Percentiles rank a stretch among this genome's conserved stretches.
Conservation (phyloP, 2,329 filamentous ascomycete genomes). For the Microsporum audouinii region DNA sequence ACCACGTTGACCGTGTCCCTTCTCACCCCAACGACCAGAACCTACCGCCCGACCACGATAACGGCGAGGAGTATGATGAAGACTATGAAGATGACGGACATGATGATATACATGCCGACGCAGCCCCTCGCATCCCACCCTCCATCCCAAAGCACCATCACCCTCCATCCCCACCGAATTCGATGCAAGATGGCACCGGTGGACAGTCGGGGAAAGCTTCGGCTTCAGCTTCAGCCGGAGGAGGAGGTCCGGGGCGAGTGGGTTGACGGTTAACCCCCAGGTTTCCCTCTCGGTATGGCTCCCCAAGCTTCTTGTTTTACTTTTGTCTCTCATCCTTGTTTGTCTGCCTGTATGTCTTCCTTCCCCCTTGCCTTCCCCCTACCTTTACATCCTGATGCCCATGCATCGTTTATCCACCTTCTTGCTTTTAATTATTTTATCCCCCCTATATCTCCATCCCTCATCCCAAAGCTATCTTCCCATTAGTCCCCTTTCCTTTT, state of each 20-base stretch:
- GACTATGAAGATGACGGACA: slow-evolving; percentile 43
- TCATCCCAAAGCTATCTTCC: not conserved
- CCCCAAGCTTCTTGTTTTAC: not conserved
- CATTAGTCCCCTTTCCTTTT: not conserved
- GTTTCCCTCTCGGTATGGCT: slow-evolving; percentile 2
- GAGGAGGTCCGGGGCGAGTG: slow-evolving; percentile 16
- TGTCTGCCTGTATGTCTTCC: not conserved
- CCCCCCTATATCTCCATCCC: not conserved
- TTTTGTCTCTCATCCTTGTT: not conserved
- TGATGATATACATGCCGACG: slow-evolving; percentile 31
- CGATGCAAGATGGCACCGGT: not conserved
- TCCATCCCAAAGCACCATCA: slow-evolving; percentile 44
- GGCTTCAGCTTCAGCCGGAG: slow-evolving; percentile 21
- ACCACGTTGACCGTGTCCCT: not conserved
- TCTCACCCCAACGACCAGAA: not conserved
- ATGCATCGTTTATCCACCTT: not conserved
- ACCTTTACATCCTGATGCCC: not conserved
- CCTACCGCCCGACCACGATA: not conserved
- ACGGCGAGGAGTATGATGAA: slow-evolving; percentile 28
- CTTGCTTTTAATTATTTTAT: not conserved
- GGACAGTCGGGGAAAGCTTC: slow-evolving; percentile 17
- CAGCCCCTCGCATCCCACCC: slow-evolving; percentile 29
- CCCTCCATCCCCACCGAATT: not conserved
- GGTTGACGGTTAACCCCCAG: slow-evolving; percentile 12
- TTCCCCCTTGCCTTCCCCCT: not conserved